Base-by-base conservation (phyloP, 768 basidiomycete genomes). In the Trametes villosa region DNA sequence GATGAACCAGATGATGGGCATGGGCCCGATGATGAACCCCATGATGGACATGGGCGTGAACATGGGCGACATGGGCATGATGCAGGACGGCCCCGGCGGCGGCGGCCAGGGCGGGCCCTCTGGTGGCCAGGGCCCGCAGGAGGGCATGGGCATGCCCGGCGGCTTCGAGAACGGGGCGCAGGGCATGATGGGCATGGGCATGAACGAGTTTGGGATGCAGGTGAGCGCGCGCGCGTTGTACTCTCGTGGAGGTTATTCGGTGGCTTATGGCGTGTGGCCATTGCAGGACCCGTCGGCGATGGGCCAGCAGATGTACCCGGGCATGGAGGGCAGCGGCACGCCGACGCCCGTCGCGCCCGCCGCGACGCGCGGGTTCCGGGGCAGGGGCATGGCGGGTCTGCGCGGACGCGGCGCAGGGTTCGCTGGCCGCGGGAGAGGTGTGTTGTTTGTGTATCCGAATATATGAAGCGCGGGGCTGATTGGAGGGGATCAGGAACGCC, bases 151-250 rank as follows among this genome's bases (percentile, higher is more conserved):
- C 67, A 57, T 62, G 55, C 26, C 40, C 27, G 78, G 78, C 60
- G 75, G 76, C 36, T 79, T 73, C 58, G 75, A 68, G 17, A 57
- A 67, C 47, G 73, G 74, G 48, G 76, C 77, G 20, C 79, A 79
- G 50, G 79, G 81, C 41, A 86, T 86, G 83, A 86, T 87, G 83
- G 79, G 79, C n/a, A 88, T 91, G 83, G 81, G 82, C 3, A 86
- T 88, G 81, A 81, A 80, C 48, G 89, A 91, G 56, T 92, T 83
- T 69, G 83, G 78, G 62, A 87, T 89, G 80, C 89, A 90, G 87
- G 91, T 90, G 67, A 61, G 85, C 74, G 41, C 8, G 38, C 15
- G 13, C 13, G 4, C 30, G 12, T 36, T 31, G 46, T 24, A 13
- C 12, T n/a, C n/a, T n/a, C n/a, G 29, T 44, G 41, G 24, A 24